These are phyloP conservation scores for Metarhizium robertsii DNA, from an alignment of 2,329 filamentous ascomycete genomes.

Conservation along the genomic window DNA sequence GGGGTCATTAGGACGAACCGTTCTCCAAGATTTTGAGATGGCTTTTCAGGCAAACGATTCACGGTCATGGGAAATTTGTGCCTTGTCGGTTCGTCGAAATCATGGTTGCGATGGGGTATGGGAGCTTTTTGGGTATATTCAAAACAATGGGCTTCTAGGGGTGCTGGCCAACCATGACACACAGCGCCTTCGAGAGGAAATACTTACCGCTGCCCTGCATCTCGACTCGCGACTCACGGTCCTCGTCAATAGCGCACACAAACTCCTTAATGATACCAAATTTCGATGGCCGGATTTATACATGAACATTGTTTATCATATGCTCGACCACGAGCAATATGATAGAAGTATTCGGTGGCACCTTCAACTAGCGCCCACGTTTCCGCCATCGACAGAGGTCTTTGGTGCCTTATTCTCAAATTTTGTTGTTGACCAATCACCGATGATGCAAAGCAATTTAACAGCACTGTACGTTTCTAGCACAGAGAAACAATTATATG, in stretches of 20 bases:
- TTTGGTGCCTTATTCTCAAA: slow-evolving; percentile 34
- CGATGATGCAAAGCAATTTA: slow-evolving; percentile 29
- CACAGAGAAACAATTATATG: slow-evolving; percentile 36
- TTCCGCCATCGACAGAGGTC: slow-evolving; percentile 29
- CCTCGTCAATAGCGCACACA: slow-evolving; percentile 17
- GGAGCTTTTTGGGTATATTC: slow-evolving; percentile 17
- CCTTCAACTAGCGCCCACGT: slow-evolving; percentile 30
- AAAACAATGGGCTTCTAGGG: slow-evolving; percentile 7
- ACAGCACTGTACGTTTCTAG: slow-evolving; percentile 36
- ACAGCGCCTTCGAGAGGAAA: slow-evolving; percentile 18
- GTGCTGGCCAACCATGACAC: slow-evolving; percentile 15
- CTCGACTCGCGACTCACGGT: slow-evolving; percentile 15
- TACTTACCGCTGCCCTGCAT: slow-evolving; percentile 20
- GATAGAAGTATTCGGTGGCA: slow-evolving; percentile 38
- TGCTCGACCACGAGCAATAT: slow-evolving; percentile 29
- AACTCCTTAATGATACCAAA: slow-evolving; percentile 26
- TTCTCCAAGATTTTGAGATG: background rate
- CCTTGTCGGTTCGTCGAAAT: slow-evolving; percentile 11
- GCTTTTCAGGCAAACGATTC: slow-evolving; percentile 8
- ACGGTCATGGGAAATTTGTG: slow-evolving; percentile 11
- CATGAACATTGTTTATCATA: slow-evolving; percentile 32
- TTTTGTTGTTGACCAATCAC: slow-evolving; percentile 29
- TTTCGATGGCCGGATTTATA: slow-evolving; percentile 43
- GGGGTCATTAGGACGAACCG: background rate
- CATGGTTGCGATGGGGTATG: slow-evolving; percentile 17